Conservation (phyloP, 768 basidiomycete species). For the Trametes villosa region DNA sequence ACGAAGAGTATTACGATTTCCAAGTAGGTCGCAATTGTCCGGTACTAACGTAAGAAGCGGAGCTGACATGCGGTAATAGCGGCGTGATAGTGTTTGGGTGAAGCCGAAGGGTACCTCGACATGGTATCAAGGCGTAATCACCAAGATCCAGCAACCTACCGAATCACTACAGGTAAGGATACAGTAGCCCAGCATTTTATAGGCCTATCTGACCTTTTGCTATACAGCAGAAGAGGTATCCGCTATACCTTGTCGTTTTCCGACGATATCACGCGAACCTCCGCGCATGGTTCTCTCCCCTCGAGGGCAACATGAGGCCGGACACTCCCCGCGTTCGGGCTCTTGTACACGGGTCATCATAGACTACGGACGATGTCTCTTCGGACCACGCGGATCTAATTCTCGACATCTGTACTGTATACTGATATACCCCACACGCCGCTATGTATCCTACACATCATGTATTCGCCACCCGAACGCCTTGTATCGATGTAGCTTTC, state of each 20-base stretch:
- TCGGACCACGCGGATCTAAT: background rate
- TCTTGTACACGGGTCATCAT: conserved; percentile 20
- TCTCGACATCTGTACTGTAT: background rate
- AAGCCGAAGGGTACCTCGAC: conserved; percentile 11
- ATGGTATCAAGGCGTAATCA: conserved; percentile 18
- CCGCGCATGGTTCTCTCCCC: conserved; percentile 29
- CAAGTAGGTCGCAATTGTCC: conserved; percentile 9
- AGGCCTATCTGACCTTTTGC: background rate
- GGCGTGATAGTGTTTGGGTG: conserved; percentile 18
- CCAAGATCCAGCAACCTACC: conserved; percentile 7
- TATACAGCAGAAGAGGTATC: conserved; percentile 7
- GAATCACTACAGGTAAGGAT: conserved; percentile 1
- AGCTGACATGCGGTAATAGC: background rate
- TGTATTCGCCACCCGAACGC: background rate
- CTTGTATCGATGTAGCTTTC: conserved; percentile 3
- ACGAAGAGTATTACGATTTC: conserved; percentile 4
- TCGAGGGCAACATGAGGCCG: conserved; percentile 37
- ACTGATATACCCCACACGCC: conserved; percentile 7
- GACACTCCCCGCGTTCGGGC: conserved; percentile 32
- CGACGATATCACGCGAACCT: conserved; percentile 25
- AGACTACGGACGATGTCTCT: conserved; percentile 2
- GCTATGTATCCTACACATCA: background rate
- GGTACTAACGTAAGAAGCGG: background rate
- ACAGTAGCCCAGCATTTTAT: too few relatives aligned
- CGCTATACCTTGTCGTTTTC: conserved; percentile 27